Conservation (phyloP, 257 asterid species). For the Nicotiana benthamiana region DNA sequence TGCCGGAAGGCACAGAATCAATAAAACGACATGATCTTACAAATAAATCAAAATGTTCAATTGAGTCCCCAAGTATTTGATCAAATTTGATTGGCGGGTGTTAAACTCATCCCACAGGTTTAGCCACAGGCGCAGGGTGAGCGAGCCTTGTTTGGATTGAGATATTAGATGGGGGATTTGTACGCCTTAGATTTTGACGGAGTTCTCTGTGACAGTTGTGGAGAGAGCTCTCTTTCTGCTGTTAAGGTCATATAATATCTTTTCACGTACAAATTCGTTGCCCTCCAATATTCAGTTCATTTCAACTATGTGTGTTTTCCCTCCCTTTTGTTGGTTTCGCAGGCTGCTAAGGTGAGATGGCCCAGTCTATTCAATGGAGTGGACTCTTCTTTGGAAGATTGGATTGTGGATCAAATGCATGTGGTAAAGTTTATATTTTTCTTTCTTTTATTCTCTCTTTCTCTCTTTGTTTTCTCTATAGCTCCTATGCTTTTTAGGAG, state of each 20-base stretch:
- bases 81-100: constrained; percentile 3
- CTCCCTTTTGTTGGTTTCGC: not conserved
- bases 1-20: not conserved
- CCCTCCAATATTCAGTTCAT: too few species aligned
- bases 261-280: not conserved
- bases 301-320: too few species aligned
- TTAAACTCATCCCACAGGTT: not conserved
- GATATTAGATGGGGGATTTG: constrained; percentile 60
- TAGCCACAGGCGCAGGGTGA: not conserved
- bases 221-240: constrained; percentile 94
- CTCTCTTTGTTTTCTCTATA: too few species aligned
- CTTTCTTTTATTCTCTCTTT: too few species aligned
- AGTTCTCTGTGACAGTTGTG: constrained; percentile 95
- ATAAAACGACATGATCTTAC: not conserved
- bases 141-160: not conserved
- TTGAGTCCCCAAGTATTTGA: not conserved
- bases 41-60: not conserved
- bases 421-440: constrained; percentile 37
- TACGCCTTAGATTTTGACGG: constrained; percentile 97
- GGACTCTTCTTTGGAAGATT: constrained; percentile 62
- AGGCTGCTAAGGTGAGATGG: constrained; percentile 98
- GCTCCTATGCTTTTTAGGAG: too few species aligned
- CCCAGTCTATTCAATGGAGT: constrained; percentile 61
- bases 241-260: constrained; percentile 63
- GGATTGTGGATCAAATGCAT: constrained; percentile 97